Base-by-base conservation (phyloP, 306 rosid genomes). In the Acacia acuminata region DNA sequence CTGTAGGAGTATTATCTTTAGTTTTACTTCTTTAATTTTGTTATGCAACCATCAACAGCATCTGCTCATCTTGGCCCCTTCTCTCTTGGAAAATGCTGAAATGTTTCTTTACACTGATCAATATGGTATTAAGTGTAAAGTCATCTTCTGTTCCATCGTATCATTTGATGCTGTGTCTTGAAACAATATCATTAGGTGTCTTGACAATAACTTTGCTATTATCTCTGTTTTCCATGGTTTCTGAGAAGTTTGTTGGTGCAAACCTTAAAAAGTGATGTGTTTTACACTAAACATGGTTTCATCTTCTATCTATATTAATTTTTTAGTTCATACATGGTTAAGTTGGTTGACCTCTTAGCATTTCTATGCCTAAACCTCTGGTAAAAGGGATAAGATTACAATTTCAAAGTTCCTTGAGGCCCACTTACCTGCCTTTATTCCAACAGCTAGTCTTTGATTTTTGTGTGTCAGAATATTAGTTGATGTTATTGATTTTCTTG, bases 201-300 rank as follows among this genome's bases (percentile, higher is more conserved):
- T 55, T 64, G 70, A 58, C 45, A 24, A 74, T 69, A 25, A 11
- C 44, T 43, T 73, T 76, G 79, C 66, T 60, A 12, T 84, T n/a
- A 36, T 77, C 60, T 63, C 71, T 77, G 42, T 30, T 85, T 51
- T 25, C 32, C 72, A 81, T 64, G 71, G 56, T 77, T 81, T 85
- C 24, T 72, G 47, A 71, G 50, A 67, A 67, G 65, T 9, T 74
- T 69, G 73, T 24, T 79, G 38, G 63, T 66, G 50, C 36, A 63
- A 75, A 36, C 64, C 48, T 60, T 56, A 72, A 44, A 43, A 45
- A 48, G 38, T 58, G 64, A 14, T 45, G 8, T 55, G 16, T 40
- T 69, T 53, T 17, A 55, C 15, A 8, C n/a, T 53, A 67, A 16
- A 40, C 7, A 25, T 50, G 44, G 20, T 17, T 45, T 77, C 36